phyloP scores from a whole-genome alignment of 306 rosid species.

The Fagus sylvatica region DNA sequence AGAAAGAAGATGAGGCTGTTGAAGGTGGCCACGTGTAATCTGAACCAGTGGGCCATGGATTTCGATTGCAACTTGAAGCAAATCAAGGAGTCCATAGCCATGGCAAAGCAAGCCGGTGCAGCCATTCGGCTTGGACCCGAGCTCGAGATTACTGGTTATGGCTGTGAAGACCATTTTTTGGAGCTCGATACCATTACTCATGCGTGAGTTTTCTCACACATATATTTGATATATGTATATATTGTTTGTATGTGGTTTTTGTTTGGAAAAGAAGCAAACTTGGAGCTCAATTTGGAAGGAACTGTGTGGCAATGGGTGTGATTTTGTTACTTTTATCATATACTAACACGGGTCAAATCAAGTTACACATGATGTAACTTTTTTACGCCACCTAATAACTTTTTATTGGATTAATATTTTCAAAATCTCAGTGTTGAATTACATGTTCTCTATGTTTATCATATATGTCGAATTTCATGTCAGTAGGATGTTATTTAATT shows the following conservation, averaged over 20 bases:
- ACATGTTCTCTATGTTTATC: no score
- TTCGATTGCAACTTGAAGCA: conserved; percentile 64
- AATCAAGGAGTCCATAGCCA: conserved; percentile 68
- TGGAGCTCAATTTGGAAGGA: not conserved
- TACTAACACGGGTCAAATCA: no score
- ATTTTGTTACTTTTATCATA: not conserved
- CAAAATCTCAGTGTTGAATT: no score
- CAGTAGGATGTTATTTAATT: no score
- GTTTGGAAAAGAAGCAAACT: not conserved
- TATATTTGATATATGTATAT: no score
- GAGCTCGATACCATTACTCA: conserved; percentile 87
- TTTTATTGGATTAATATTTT: no score
- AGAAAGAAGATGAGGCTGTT: conserved; percentile 68
- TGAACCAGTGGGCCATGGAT: conserved; percentile 99
- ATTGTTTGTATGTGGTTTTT: not conserved
- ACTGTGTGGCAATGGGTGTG: not conserved
- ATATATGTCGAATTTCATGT: no score
- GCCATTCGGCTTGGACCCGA: conserved; percentile 86
- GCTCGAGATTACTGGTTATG: conserved; percentile 93
- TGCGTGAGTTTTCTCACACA: conserved; percentile 44
- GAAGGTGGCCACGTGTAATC: conserved; percentile 88
- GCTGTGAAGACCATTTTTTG: conserved; percentile 95
- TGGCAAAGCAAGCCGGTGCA: conserved; percentile 76
- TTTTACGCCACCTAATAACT: no score
- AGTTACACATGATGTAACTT: no score